Base-by-base conservation (phyloP, 139 green algal species). In the Ettlia oleoabundans region DNA sequence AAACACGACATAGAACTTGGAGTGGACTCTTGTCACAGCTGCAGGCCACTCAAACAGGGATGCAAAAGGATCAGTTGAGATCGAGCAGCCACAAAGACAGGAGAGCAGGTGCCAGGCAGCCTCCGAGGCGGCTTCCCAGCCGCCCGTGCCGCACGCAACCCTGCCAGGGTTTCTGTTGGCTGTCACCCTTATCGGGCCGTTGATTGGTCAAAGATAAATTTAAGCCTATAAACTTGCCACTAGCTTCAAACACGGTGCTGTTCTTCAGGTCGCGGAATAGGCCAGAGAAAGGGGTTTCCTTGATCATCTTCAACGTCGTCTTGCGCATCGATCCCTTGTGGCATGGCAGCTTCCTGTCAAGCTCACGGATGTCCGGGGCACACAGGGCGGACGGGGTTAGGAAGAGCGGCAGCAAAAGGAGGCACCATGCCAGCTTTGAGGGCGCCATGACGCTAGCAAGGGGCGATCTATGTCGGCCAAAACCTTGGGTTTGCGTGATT, bases 1-100 rank as follows among this genome's bases (percentile, higher is more conserved):
- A 77, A 86, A 86, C 28, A 86, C 71, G 0, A 67, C 81, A 4
- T 82, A 86, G 32, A 67, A 86, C n/a, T 81, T 86, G 3, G 55
- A 71, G 38, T 22, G 55, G 18, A 65, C 55, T 15, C 55, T 15
- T 15, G 55, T n/a, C 55, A 65, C 55, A n/a, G 55, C 55, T 65
- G 55, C 55, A 65, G n/a, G n/a, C n/a, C n/a, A n/a, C n/a, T n/a
- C n/a, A n/a, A n/a, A n/a, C n/a, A n/a, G n/a, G n/a, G n/a, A n/a
- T n/a, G n/a, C n/a, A n/a, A n/a, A n/a, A n/a, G n/a, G n/a, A n/a
- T n/a, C n/a, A n/a, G n/a, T n/a, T n/a, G n/a, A n/a, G n/a, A n/a
- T 15, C 10, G 47, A 15, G 47, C 47, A 58, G 15, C 13, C 13
- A 58, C 15, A 15, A 58, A 15, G 15, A 15, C 47, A 58, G 47